Evolutionary conservation across 805 yeast species (phyloP), one percentile per base, ranked within the genome.

Genomic region (Metschnikowia continentalis): DNA sequence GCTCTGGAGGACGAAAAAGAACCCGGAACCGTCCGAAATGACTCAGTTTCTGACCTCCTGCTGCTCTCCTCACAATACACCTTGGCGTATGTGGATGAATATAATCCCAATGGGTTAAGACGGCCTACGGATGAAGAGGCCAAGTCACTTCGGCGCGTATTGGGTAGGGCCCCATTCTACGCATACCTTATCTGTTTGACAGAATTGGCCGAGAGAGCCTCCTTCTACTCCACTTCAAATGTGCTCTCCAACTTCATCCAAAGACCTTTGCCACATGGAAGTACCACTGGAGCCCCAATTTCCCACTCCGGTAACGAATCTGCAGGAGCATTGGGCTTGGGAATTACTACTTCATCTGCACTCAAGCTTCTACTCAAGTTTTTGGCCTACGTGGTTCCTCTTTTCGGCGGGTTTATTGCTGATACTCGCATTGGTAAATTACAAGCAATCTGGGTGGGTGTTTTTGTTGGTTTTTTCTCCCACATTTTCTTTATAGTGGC

Each of bases 141-240:
- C 1, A 41, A 30, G 4, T 53, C 64, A 20, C 62, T 70, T 32
- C 62, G 74, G 57, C 66, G 70, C 52, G 59, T 72, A 10, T 61
- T 73, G 19, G 86, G 83, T 35, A 62, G 69, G 32, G 78, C 82
- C 46, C 78, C 82, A 13, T 69, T 68, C 50, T 70, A 74, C 32
- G 66, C 77, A 36, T 81, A 80, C 66, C 66, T 81, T 48, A 76
- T 83, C 51, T 81, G 67, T 51, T 44, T 53, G 26, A 46, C 49
- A 5, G 83, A 79, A 57, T 75, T 79, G 56, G 80, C 82, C 17
- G 83, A 79, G 63, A 71, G 83, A 66, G 82, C 79, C 48, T 77
- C 82, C 5, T 79, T 78, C 59, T 79, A 76, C 55, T 79, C 82
- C 22, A 70, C 71, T 8, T 59, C 67, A 37, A 76, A 75, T 57